phyloP scores from a whole-genome alignment of 179 eudicot species.

The Pouteria campechiana region DNA sequence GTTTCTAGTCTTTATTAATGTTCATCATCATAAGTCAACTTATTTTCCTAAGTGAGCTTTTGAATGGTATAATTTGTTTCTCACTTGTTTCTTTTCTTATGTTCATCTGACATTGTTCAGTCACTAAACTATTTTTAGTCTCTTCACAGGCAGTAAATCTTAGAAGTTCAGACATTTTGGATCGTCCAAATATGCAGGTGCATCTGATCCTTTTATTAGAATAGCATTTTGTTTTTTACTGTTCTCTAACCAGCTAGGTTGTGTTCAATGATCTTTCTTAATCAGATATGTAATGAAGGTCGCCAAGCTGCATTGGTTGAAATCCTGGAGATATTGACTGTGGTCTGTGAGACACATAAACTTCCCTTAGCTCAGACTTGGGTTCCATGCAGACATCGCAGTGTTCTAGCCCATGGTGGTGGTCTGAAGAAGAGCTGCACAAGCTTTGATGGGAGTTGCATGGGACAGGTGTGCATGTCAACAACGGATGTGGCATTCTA shows the following conservation, averaged over 20 bases:
- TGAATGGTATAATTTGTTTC: no score
- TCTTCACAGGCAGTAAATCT: conserved; percentile 85
- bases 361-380: conserved; percentile 95
- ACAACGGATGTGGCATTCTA: conserved; percentile 86
- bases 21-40: no score
- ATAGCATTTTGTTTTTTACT: not conserved
- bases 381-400: conserved; percentile 93
- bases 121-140: conserved; percentile 16
- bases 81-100: no score
- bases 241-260: not conserved
- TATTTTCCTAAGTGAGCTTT: no score
- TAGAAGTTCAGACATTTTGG: conserved; percentile 86
- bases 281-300: conserved; percentile 88
- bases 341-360: conserved; percentile 74
- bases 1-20: no score
- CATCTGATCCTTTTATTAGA: not conserved
- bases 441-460: conserved; percentile 92
- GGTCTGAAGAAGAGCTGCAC: conserved; percentile 82
- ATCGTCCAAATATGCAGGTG: conserved; percentile 71
- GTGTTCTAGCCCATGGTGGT: conserved; percentile 75
- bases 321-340: conserved; percentile 77
- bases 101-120: no score
- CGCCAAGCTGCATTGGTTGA: conserved; percentile 84
- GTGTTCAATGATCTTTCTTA: conserved; percentile 7
- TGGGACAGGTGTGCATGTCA: conserved; percentile 90